A percentile compares a stretch with the other conserved stretches of the same genome.
These are phyloP conservation scores for Plectosphaerella cucumerina DNA, from an alignment of 2,329 filamentous ascomycete species.

Conservation along the genomic window DNA sequence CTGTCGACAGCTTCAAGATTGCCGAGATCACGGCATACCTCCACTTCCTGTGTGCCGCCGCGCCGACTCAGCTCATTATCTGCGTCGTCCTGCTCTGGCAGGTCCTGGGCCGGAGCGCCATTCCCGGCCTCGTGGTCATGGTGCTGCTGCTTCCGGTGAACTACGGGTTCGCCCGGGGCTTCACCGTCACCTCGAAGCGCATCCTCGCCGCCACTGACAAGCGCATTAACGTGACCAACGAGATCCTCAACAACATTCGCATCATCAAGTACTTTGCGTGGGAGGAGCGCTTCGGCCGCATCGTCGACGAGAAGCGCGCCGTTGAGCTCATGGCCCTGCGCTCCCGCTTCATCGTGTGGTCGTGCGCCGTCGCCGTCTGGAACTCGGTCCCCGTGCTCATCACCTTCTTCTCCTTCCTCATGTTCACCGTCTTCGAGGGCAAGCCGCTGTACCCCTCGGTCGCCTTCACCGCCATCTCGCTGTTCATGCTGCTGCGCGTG, in stretches of 20 bases:
- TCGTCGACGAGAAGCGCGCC: slow-evolving; percentile 84
- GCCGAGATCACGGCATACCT: slow-evolving; percentile 91
- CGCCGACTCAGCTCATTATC: slow-evolving; percentile 81
- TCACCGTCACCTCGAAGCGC: slow-evolving; percentile 80
- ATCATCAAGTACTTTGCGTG: slow-evolving; percentile 99
- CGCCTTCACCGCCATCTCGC: slow-evolving; percentile 91
- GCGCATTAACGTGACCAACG: slow-evolving; percentile 93
- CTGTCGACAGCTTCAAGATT: slow-evolving; percentile 98
- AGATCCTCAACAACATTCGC: slow-evolving; percentile 93
- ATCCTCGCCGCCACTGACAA: slow-evolving; percentile 94
- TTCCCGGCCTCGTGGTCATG: slow-evolving; percentile 92
- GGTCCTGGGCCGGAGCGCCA: slow-evolving; percentile 87
- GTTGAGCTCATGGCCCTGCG: slow-evolving; percentile 75
- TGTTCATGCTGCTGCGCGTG: slow-evolving; percentile 90
- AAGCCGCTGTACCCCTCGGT: slow-evolving; percentile 88
- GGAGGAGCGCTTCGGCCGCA: slow-evolving; percentile 84
- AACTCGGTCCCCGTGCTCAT: slow-evolving; percentile 93
- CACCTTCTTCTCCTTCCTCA: slow-evolving; percentile 91
- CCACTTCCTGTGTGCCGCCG: slow-evolving; percentile 90
- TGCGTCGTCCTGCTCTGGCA: slow-evolving; percentile 79
- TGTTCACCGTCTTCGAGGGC: slow-evolving; percentile 86
- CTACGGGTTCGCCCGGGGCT: slow-evolving; percentile 80
- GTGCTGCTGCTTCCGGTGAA: slow-evolving; percentile 83
- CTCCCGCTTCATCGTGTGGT: slow-evolving; percentile 85
- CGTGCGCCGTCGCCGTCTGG: slow-evolving; percentile 88